Conservation (phyloP, 2,329 filamentous ascomycete genomes). For the Claviceps capensis region DNA sequence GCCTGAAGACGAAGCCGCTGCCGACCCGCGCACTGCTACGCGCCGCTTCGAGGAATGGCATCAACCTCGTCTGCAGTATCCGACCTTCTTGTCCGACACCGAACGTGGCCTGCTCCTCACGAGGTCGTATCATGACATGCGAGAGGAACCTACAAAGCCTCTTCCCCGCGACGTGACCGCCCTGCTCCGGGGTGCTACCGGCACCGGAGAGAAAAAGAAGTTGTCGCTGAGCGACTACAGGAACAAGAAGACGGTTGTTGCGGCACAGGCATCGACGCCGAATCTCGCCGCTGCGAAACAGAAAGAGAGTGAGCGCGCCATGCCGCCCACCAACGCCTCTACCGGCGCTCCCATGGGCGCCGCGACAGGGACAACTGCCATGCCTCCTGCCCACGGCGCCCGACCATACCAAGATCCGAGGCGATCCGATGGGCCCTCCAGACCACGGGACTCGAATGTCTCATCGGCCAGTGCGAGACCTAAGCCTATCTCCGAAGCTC, state of each 20-base stretch:
- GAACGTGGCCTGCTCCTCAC: constrained; percentile 45
- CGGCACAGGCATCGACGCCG: constrained; percentile 22
- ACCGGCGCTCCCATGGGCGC: neutral
- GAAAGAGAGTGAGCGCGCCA: constrained; percentile 18
- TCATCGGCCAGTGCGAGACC: neutral
- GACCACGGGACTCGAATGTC: constrained; percentile 4
- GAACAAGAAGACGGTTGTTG: constrained; percentile 31
- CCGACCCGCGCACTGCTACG: constrained; percentile 1
- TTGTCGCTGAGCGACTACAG: constrained; percentile 46
- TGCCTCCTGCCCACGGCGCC: neutral
- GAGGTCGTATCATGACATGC: constrained; percentile 42
- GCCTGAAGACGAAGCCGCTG: constrained; percentile 23
- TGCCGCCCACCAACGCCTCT: constrained; percentile 8
- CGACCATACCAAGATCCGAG: constrained; percentile 3
- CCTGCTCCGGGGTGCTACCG: constrained; percentile 22
- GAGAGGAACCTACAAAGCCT: constrained; percentile 33
- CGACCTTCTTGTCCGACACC: constrained; percentile 41
- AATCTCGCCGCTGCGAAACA: constrained; percentile 19
- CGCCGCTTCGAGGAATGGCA: constrained; percentile 35
- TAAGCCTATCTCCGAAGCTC: constrained; percentile 4
- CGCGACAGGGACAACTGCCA: constrained; percentile 7
- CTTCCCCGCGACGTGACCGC: constrained; percentile 23
- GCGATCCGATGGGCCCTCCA: constrained; percentile 7
- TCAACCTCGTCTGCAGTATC: constrained; percentile 38
- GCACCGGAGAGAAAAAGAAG: constrained; percentile 38